A percentile compares a stretch with the other conserved stretches of the same genome.
These are phyloP conservation scores for Balamuthia mandrillaris DNA, from an alignment of 208 protist genomes.

Conservation along the genomic window DNA sequence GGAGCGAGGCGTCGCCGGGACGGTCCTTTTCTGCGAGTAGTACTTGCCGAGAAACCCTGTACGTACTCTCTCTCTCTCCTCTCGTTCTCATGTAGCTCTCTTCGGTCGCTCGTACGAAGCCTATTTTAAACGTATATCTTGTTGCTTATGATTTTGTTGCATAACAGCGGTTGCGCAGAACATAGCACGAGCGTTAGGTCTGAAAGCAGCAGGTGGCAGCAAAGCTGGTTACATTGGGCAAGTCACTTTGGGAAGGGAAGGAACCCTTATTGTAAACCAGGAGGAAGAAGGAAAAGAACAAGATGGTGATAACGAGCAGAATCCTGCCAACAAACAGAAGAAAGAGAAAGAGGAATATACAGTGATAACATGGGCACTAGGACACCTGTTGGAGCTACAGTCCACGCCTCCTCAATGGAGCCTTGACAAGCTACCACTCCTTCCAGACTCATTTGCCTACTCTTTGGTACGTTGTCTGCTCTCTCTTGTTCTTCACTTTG, in stretches of 20 bases:
- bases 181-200: slow-evolving; percentile 2
- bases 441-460: background rate
- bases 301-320: background rate
- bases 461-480: background rate
- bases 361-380: slow-evolving; percentile 33
- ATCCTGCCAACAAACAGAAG: background rate
- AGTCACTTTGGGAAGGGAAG: background rate
- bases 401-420: slow-evolving; percentile 9
- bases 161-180: slow-evolving; percentile 34
- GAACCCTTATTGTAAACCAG: background rate
- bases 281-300: background rate
- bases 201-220: background rate
- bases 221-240: too few species aligned
- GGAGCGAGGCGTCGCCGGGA: too few species aligned
- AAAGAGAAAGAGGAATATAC: slow-evolving; percentile 1
- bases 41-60: too few species aligned
- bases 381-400: slow-evolving; percentile 31
- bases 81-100: too few species aligned
- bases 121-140: too few species aligned
- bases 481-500: background rate
- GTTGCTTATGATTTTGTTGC: too few species aligned
- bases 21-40: too few species aligned
- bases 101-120: too few species aligned
- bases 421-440: slow-evolving; percentile 30
- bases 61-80: too few species aligned